These are phyloP conservation scores for Ramaria sp. DNA, from an alignment of 768 basidiomycete species.

Conservation along the genomic window DNA sequence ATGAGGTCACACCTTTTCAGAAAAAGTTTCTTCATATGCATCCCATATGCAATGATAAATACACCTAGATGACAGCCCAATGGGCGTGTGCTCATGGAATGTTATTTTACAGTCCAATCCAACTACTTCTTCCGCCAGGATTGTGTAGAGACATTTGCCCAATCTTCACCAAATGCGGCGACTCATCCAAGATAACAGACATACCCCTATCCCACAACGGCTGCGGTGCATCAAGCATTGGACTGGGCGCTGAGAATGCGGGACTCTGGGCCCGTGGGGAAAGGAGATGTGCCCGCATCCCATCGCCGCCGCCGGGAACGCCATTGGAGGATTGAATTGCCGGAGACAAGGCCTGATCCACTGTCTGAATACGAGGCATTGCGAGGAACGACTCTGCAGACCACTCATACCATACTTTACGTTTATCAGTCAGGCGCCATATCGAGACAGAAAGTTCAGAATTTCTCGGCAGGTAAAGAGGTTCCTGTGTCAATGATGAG, in stretches of 20 bases:
- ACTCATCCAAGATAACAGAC: constrained; percentile 13
- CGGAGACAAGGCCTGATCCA: constrained; percentile 21
- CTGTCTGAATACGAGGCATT: constrained; percentile 26
- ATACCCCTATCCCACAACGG: constrained; percentile 8
- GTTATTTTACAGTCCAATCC: constrained; percentile 67
- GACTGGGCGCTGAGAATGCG: constrained; percentile 5
- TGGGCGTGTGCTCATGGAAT: not conserved
- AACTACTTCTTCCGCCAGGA: constrained; percentile 80
- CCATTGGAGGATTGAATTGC: constrained; percentile 7
- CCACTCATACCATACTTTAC: constrained; percentile 99
- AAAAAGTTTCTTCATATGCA: too few relatives aligned
- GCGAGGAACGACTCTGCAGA: constrained; percentile 88
- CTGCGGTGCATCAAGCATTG: not conserved
- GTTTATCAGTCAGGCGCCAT: constrained; percentile 86
- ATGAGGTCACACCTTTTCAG: not conserved
- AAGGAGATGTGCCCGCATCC: constrained; percentile 12
- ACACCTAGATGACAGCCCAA: not conserved
- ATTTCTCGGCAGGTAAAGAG: constrained; percentile 85
- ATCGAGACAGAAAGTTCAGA: constrained; percentile 88
- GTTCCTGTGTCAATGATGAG: constrained; percentile 48
- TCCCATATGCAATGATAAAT: too few relatives aligned
- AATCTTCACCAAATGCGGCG: constrained; percentile 60
- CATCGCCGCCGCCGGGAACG: constrained; percentile 12
- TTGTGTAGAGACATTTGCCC: constrained; percentile 93
- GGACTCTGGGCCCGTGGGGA: constrained; percentile 1